A percentile compares a stretch with the other conserved stretches of the same genome.
Evolutionary conservation across 1,139 yeast genomes (phyloP).

Genomic region (Kodamaea sp.): DNA sequence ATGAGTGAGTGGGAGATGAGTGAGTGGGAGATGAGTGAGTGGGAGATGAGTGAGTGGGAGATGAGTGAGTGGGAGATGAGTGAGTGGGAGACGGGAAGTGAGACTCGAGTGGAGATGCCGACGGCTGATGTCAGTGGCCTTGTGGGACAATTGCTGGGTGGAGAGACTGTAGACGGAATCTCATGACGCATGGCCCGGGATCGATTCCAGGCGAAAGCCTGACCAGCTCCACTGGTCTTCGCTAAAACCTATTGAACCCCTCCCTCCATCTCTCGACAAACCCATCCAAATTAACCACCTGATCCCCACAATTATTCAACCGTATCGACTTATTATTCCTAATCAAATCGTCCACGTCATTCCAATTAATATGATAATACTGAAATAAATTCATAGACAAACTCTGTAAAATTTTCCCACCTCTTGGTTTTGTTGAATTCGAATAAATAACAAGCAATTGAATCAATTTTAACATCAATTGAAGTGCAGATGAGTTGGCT

Average conservation of each 20-base stretch:
- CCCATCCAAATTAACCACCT: slow-evolving; percentile 31
- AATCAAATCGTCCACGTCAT: slow-evolving; percentile 32
- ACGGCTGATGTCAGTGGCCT: too few species aligned
- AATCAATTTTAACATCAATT: slow-evolving; percentile 28
- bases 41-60: too few species aligned
- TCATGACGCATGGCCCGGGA: too few species aligned
- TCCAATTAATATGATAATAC: slow-evolving; percentile 46
- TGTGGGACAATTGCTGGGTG: too few species aligned
- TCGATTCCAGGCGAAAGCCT: too few species aligned
- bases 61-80: too few species aligned
- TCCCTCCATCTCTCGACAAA: slow-evolving; percentile 41
- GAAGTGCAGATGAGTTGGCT: slow-evolving; percentile 26
- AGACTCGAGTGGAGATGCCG: too few species aligned
- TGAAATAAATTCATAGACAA: slow-evolving; percentile 34
- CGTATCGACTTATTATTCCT: slow-evolving; percentile 35
- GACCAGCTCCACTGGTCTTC: too few species aligned
- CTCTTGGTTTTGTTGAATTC: slow-evolving; percentile 31
- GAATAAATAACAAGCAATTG: slow-evolving; percentile 38
- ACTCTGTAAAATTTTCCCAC: slow-evolving; percentile 32
- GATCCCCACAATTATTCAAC: slow-evolving; percentile 36
- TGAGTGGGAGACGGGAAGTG: too few species aligned
- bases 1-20: too few species aligned
- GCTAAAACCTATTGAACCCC: slow-evolving; percentile 17
- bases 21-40: too few species aligned
- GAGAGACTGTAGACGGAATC: too few species aligned